These are phyloP conservation scores for Ceratobasidium sp. DNA, from an alignment of 1,284 basidiomycete genomes.

Conservation along the genomic window DNA sequence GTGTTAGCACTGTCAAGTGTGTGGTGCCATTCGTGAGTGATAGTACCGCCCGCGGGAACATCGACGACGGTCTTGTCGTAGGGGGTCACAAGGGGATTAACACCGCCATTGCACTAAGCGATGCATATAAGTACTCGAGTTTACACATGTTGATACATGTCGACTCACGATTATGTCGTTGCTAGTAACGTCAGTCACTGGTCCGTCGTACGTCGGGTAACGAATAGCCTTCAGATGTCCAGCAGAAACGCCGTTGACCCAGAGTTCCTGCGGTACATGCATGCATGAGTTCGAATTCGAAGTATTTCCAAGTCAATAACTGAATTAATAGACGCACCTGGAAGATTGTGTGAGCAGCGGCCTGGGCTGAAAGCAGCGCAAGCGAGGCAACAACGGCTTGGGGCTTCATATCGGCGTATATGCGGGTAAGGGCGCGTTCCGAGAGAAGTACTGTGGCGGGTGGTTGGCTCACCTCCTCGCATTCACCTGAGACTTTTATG, in stretches of 20 bases:
- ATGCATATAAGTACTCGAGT: neutral
- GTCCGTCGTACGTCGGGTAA: slow-evolving; percentile 40
- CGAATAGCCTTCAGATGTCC: slow-evolving; percentile 28
- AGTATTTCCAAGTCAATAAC: neutral
- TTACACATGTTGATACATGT: too few relatives aligned
- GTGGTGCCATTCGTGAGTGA: slow-evolving; percentile 44
- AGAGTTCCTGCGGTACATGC: slow-evolving; percentile 26
- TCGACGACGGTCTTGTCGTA: slow-evolving; percentile 43
- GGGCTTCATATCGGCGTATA: slow-evolving; percentile 38
- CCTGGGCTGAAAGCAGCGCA: slow-evolving; percentile 33
- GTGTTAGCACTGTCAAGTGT: slow-evolving; percentile 33
- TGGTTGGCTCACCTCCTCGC: neutral
- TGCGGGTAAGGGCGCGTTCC: slow-evolving; percentile 2
- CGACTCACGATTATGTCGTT: slow-evolving; percentile 41
- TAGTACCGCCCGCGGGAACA: slow-evolving; percentile 44
- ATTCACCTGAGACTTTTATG: slow-evolving; percentile 24
- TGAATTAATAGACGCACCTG: slow-evolving; percentile 10
- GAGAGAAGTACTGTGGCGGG: neutral
- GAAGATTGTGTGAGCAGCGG: slow-evolving; percentile 45
- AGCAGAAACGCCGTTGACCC: slow-evolving; percentile 29
- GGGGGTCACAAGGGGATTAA: slow-evolving; percentile 44
- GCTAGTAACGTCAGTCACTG: slow-evolving; percentile 44
- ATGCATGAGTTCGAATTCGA: neutral
- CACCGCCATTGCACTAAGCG: slow-evolving; percentile 45
- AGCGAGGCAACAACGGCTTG: slow-evolving; percentile 34